Evolutionary conservation across 306 rosid species (phyloP).

Genomic region (Pterocarpus macrocarpus): DNA sequence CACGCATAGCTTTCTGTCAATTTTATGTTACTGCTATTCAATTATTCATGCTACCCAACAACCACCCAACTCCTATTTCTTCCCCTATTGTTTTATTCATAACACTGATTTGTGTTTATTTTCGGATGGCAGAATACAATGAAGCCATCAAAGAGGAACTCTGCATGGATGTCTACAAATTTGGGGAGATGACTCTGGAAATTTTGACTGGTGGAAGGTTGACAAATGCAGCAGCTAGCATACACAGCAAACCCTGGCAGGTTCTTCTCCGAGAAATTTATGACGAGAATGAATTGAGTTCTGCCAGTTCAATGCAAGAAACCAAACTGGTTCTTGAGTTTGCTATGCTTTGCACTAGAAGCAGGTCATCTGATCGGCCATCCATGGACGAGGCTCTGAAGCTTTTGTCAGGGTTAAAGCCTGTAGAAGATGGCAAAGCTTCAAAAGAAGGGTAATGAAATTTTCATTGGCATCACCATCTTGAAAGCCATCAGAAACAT

Average conservation of each 20-base stretch:
- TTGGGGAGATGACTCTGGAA: constrained; percentile 79
- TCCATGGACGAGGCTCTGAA: constrained; percentile 77
- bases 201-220: constrained; percentile 70
- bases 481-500: constrained; percentile 32
- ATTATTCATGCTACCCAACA: constrained; percentile 13
- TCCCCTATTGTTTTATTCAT: background rate
- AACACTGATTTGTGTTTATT: constrained; percentile 13
- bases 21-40: background rate
- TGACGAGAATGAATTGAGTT: constrained; percentile 63
- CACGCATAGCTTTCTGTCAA: background rate
- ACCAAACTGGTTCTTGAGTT: constrained; percentile 68
- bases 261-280: constrained; percentile 68
- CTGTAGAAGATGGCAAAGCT: constrained; percentile 48
- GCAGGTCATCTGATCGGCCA: constrained; percentile 69
- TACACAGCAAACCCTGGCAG: constrained; percentile 67
- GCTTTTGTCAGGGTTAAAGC: constrained; percentile 70
- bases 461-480: constrained; percentile 44
- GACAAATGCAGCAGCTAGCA: constrained; percentile 63
- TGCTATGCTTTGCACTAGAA: constrained; percentile 78
- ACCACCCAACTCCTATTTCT: background rate
- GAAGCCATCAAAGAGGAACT: constrained; percentile 71
- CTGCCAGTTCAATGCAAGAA: constrained; percentile 61
- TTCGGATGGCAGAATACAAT: constrained; percentile 61
- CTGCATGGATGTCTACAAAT: constrained; percentile 70
- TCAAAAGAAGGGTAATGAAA: constrained; percentile 47